Conservation (phyloP, 2,329 filamentous ascomycete genomes). For the Parasarocladium wereldwijsianum region DNA sequence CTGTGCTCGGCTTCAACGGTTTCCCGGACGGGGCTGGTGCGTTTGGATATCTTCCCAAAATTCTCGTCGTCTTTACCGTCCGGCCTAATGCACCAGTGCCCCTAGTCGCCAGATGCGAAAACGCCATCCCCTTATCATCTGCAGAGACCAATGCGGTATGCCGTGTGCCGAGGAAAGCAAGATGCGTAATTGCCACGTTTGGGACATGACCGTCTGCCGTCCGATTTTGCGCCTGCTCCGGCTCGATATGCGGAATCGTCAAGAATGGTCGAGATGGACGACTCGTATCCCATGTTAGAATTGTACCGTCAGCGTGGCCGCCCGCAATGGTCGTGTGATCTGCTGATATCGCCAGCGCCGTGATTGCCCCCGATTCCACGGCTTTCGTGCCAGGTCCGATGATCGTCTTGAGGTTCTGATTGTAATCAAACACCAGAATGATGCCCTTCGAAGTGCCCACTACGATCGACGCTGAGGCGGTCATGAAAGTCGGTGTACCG, state of each 20-base stretch:
- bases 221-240: slow-evolving; percentile 46
- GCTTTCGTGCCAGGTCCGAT: slow-evolving; percentile 91
- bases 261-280: slow-evolving; percentile 78
- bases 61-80: slow-evolving; percentile 76
- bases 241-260: slow-evolving; percentile 63
- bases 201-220: slow-evolving; percentile 71
- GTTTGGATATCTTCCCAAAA: slow-evolving; percentile 81
- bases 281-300: slow-evolving; percentile 92
- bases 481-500: slow-evolving; percentile 78
- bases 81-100: slow-evolving; percentile 77
- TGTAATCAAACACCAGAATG: slow-evolving; percentile 92
- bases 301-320: slow-evolving; percentile 77
- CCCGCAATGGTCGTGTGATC: slow-evolving; percentile 86
- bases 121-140: slow-evolving; percentile 92
- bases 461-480: slow-evolving; percentile 75
- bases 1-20: slow-evolving; percentile 77
- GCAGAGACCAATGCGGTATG: slow-evolving; percentile 92
- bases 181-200: slow-evolving; percentile 65
- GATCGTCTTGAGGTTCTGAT: slow-evolving; percentile 86
- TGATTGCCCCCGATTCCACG: slow-evolving; percentile 78
- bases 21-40: slow-evolving; percentile 46
- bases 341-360: slow-evolving; percentile 76
- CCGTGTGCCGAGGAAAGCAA: slow-evolving; percentile 89
- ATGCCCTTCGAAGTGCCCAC: slow-evolving; percentile 90
- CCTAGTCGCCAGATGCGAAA: slow-evolving; percentile 87